Base-by-base conservation (phyloP, 78 protist species). In the Planoprotostelium fungivorum region DNA sequence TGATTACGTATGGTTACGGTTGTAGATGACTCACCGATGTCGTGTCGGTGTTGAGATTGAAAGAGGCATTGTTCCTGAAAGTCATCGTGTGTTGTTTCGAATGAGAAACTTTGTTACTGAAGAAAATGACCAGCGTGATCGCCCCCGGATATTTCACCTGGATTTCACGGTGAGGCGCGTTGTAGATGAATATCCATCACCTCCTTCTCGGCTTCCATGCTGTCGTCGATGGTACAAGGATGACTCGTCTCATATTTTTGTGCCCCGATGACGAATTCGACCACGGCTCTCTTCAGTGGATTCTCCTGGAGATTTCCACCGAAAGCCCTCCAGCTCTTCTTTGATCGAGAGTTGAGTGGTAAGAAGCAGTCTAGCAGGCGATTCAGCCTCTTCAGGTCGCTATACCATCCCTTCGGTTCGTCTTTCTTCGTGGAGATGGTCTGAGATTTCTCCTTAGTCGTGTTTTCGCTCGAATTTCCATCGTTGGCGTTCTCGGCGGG, bases 241-340 rank as follows among this genome's bases (percentile, higher is more conserved):
- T 51, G 73, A 5, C 16, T 51, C 73, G 73, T 51, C 73, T 51
- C 73, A 16, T 25, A 51, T 51, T 51, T 51, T 51, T 51, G 73
- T 51, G 73, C 73, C 73, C 73, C 73, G 73, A 51, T 51, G 73
- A 51, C 73, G 73, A 51, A 51, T 51, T 51, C 73, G 73, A 51
- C 73, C 31, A 51, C 73, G 73, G 73, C 73, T 16, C 73, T 51
- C 73, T 51, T 51, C 73, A 51, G 16, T 16, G 73, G 73, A 51
- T 51, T 51, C 5, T 5, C 5, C 5, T 5, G 16, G 16, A 51
- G 73, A 16, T 51, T 16, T 51, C 73, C 73, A 5, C 73, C 73
- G 16, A 51, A 51, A 25, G 73, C 73, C 73, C 73, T 51, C 73
- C 73, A 51, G 16, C 16, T 51, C 16, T 16, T 51, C 16, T 16